Percentiles rank a stretch among this genome's conserved stretches.
Conservation (phyloP, 139 green algal genomes). For the Tetratostichococcus sp. region DNA sequence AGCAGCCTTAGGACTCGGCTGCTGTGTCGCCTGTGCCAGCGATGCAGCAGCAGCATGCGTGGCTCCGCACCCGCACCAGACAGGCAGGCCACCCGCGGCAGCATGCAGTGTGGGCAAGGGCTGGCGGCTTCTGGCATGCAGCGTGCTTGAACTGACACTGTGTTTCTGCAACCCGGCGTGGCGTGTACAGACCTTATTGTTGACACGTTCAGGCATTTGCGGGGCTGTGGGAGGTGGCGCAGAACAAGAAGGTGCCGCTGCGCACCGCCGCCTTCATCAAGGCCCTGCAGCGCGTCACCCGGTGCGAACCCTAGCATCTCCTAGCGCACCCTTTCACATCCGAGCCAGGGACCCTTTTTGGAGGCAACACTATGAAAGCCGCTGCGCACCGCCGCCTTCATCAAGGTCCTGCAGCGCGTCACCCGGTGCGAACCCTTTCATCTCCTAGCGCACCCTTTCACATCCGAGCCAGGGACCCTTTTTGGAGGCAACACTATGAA, state of each 20-base stretch:
- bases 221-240: conserved; percentile 32
- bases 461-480: neutral
- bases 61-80: no score
- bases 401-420: conserved; percentile 78
- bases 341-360: neutral
- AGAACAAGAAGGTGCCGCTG: conserved; percentile 60
- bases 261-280: conserved; percentile 78
- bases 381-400: conserved; percentile 77
- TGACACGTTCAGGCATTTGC: conserved; percentile 19
- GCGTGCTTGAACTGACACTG: no score
- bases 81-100: no score
- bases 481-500: no score
- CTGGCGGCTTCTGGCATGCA: no score
- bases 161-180: no score
- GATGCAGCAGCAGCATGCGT: no score
- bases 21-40: no score
- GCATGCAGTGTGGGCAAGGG: no score
- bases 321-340: neutral
- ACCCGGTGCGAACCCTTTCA: conserved; percentile 24
- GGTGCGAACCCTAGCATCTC: neutral
- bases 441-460: neutral
- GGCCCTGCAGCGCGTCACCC: conserved; percentile 76
- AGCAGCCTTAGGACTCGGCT: no score
- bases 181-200: no score
- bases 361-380: no score